Conservation (phyloP, 805 yeast species). For the Barnettozyma siamensis region DNA sequence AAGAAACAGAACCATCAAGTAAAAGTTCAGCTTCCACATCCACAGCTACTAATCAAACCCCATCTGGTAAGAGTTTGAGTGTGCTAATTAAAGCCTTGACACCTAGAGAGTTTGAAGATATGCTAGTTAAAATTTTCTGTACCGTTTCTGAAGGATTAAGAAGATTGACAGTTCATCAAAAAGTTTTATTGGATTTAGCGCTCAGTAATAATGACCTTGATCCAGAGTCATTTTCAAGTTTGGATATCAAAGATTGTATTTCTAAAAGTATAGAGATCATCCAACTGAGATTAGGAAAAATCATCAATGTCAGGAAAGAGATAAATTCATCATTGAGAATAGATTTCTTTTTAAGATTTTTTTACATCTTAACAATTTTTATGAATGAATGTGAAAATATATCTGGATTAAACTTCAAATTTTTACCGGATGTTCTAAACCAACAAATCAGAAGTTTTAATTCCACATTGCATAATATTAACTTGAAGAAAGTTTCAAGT, state of each 20-base stretch:
- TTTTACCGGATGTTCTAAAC: constrained; percentile 62
- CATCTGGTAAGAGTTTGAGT: constrained; percentile 30
- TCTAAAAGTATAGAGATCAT: constrained; percentile 62
- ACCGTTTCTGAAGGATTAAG: constrained; percentile 67
- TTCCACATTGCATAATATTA: constrained; percentile 46
- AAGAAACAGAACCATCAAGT: constrained; percentile 17
- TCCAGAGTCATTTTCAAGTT: constrained; percentile 40
- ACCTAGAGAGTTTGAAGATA: constrained; percentile 67
- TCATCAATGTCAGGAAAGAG: constrained; percentile 72
- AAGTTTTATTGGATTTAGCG: constrained; percentile 67
- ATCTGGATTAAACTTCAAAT: constrained; percentile 53
- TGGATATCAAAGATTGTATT: constrained; percentile 64
- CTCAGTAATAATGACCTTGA: constrained; percentile 32
- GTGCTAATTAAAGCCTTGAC: constrained; percentile 55
- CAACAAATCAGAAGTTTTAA: constrained; percentile 60
- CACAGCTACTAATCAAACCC: constrained; percentile 10
- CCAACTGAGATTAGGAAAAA: constrained; percentile 71
- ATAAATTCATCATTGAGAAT: constrained; percentile 53
- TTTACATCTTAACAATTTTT: constrained; percentile 61
- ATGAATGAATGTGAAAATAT: constrained; percentile 79
- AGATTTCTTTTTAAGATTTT: constrained; percentile 61
- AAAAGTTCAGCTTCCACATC: constrained; percentile 8
- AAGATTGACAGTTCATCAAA: constrained; percentile 73
- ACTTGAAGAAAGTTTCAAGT: constrained; percentile 39
- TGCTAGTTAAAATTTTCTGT: constrained; percentile 57